Conservation (phyloP, 2,329 filamentous ascomycete species). For the Xylariaceae sp. region DNA sequence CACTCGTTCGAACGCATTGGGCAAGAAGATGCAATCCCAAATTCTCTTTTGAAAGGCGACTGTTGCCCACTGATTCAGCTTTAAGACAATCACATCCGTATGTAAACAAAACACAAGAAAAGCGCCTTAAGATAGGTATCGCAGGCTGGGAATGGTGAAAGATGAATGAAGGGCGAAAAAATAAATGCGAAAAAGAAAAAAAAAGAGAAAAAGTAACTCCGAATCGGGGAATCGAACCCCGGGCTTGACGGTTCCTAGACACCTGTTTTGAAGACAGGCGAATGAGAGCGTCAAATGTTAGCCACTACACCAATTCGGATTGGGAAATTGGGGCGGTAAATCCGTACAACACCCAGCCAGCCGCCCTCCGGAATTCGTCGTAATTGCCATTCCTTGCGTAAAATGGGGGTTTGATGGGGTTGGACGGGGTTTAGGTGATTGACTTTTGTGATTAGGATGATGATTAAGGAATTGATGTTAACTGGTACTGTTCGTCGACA, state of each 20-base stretch:
- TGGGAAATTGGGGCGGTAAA: not conserved
- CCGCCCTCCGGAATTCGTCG: not conserved
- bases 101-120: too few relatives aligned
- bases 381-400: not conserved
- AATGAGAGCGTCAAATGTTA: conserved; percentile 35
- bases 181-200: not conserved
- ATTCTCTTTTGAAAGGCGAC: too few relatives aligned
- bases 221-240: conserved; percentile 33
- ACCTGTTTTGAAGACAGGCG: not conserved
- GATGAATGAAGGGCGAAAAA: not conserved
- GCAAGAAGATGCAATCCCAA: too few relatives aligned
- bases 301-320: conserved; percentile 36
- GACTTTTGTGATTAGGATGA: not conserved
- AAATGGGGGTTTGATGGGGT: too few relatives aligned
- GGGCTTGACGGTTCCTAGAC: conserved; percentile 23
- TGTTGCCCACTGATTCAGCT: too few relatives aligned
- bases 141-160: too few relatives aligned
- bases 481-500: not conserved
- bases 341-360: not conserved
- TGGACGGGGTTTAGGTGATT: too few relatives aligned
- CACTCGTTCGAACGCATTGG: too few relatives aligned
- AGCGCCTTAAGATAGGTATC: too few relatives aligned
- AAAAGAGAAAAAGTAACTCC: conserved; percentile 15
- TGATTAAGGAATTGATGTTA: not conserved
- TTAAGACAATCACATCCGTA: too few relatives aligned